Evolutionary conservation across 441 rosid genomes (phyloP).

Genomic region (Jatropha multifida): DNA sequence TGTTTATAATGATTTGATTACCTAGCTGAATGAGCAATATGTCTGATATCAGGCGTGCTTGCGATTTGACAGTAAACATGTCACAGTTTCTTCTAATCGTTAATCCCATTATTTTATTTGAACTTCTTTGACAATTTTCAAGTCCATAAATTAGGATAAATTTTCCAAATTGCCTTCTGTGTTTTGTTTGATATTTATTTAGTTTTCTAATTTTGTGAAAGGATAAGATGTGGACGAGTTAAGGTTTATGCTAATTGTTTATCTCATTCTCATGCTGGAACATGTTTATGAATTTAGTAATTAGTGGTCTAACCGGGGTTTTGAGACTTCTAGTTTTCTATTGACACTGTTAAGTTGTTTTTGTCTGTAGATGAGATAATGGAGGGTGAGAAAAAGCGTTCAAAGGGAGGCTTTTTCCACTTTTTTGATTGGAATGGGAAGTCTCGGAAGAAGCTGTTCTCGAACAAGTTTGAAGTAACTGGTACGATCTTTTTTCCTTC

Average conservation of each 20-base stretch:
- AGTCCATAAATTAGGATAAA: background rate
- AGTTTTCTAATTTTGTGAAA: background rate
- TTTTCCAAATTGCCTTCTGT: conserved; percentile 7
- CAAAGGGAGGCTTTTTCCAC: conserved; percentile 64
- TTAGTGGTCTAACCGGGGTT: background rate
- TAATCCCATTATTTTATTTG: background rate
- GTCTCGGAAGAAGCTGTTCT: conserved; percentile 75
- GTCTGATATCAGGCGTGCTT: conserved; percentile 7
- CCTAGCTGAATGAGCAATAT: conserved; percentile 26
- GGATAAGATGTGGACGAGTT: background rate
- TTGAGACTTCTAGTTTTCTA: background rate
- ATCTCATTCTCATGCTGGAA: background rate
- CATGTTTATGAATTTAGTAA: conserved; percentile 1
- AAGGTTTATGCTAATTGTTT: background rate
- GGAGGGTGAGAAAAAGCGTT: conserved; percentile 71
- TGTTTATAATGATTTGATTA: conserved; percentile 7
- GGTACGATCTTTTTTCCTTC: conserved; percentile 32
- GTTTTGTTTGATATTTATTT: conserved; percentile 21
- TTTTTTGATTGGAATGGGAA: conserved; percentile 88
- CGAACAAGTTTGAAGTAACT: conserved; percentile 37
- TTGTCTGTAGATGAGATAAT: conserved; percentile 42
- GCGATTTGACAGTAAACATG: background rate
- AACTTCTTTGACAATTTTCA: conserved; percentile 3
- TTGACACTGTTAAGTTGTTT: background rate
- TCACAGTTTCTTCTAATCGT: conserved; percentile 1